A percentile compares a stretch with the other conserved stretches of the same genome.
Conservation (phyloP, 192 early-diverging fungal genomes). For the Podila verticillata region DNA sequence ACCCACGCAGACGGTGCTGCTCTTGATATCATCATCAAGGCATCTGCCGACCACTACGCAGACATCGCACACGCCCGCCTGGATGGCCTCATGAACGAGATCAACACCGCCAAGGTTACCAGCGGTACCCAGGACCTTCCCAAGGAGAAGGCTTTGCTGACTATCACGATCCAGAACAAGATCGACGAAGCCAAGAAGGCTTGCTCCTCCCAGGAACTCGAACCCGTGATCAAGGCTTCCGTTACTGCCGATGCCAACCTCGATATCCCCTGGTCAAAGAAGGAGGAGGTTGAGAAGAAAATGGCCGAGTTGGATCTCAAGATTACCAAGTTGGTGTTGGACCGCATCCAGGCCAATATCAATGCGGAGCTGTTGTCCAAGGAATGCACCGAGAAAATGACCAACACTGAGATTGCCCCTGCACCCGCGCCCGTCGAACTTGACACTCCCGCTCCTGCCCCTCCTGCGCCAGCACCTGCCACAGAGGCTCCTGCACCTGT, state of each 20-base stretch:
- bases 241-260: slow-evolving; percentile 8
- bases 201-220: slow-evolving; percentile 21
- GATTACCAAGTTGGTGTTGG: slow-evolving; percentile 13
- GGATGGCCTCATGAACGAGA: slow-evolving; percentile 26
- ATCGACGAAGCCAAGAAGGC: slow-evolving; percentile 36
- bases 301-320: slow-evolving; percentile 13
- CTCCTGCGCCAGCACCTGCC: neutral
- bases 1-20: slow-evolving; percentile 8
- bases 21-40: slow-evolving; percentile 25
- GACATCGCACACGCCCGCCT: slow-evolving; percentile 21
- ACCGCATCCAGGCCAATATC: slow-evolving; percentile 18
- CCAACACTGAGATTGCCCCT: slow-evolving; percentile 19
- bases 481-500: neutral
- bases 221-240: slow-evolving; percentile 8
- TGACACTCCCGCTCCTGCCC: neutral
- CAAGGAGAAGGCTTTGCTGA: slow-evolving; percentile 15
- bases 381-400: slow-evolving; percentile 49
- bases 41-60: slow-evolving; percentile 30
- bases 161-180: slow-evolving; percentile 1
- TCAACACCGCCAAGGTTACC: slow-evolving; percentile 20
- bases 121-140: slow-evolving; percentile 14
- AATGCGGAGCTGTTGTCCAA: slow-evolving; percentile 34
- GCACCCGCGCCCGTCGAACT: neutral
- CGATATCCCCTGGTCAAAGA: slow-evolving; percentile 22
- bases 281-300: slow-evolving; percentile 21